phyloP scores from a whole-genome alignment of 495 filamentous ascomycete genomes.

The Pyrenopolyporus hunteri region DNA sequence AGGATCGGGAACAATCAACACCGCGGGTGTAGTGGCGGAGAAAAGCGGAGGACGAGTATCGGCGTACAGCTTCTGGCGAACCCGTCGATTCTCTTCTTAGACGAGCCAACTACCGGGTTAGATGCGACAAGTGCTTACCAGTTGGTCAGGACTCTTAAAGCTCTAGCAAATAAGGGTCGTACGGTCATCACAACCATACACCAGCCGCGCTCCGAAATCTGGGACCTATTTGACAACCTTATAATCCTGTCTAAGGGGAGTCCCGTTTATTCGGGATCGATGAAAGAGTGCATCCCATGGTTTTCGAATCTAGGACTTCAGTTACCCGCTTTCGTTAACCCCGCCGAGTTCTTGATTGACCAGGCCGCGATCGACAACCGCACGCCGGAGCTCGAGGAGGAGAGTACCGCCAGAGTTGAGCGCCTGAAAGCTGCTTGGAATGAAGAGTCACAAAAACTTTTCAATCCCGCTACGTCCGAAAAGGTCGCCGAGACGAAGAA shows the following conservation, averaged over 20 bases:
- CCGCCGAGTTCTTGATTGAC: slow-evolving; percentile 75
- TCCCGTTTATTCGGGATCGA: slow-evolving; percentile 67
- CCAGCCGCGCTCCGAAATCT: slow-evolving; percentile 76
- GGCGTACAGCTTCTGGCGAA: slow-evolving; percentile 78
- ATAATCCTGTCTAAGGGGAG: slow-evolving; percentile 67
- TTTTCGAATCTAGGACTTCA: slow-evolving; percentile 62
- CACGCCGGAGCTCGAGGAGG: slow-evolving; percentile 62
- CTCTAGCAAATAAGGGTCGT: slow-evolving; percentile 66
- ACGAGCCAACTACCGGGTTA: slow-evolving; percentile 77
- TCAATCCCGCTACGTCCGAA: slow-evolving; percentile 6
- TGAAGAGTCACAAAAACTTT: slow-evolving; percentile 40
- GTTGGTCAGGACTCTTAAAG: slow-evolving; percentile 70
- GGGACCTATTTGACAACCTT: slow-evolving; percentile 73
- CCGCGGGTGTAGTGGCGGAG: slow-evolving; percentile 77
- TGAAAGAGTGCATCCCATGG: slow-evolving; percentile 59
- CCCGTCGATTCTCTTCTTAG: slow-evolving; percentile 74
- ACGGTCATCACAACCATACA: slow-evolving; percentile 77
- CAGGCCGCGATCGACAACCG: slow-evolving; percentile 73
- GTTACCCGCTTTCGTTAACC: slow-evolving; percentile 72
- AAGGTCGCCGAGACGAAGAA: slow-evolving; percentile 1
- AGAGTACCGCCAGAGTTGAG: slow-evolving; percentile 61
- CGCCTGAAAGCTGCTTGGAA: slow-evolving; percentile 61
- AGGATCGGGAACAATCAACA: slow-evolving; percentile 69
- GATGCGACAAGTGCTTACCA: slow-evolving; percentile 80
- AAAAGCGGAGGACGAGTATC: slow-evolving; percentile 74